Base-by-base conservation (phyloP, 1,139 yeast species). In the Pichia sorboxylosa region DNA sequence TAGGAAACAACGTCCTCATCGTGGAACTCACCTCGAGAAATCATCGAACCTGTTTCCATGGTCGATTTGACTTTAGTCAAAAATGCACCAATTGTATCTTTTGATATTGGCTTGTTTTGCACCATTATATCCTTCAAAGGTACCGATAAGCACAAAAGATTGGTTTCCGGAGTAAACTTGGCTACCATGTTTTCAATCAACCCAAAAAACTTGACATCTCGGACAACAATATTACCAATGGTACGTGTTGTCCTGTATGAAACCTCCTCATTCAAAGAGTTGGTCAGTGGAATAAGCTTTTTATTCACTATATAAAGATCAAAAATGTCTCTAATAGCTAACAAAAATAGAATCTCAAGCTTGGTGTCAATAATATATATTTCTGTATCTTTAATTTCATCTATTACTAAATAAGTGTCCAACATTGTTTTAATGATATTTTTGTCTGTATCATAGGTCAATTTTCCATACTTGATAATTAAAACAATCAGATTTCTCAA, bases 321-420 rank as follows among this genome's bases (percentile, higher is more conserved):
- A n/a, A n/a, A n/a, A 43, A 77, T 81, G 28, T 87, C 57, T 49
- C 87, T 97, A 17, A 73, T 61, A 2, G 96, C 94, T 30, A 87
- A 58, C 23, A 84, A 59, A 47, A 81, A 84, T 19, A 87, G 73
- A 36, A 90, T 80, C 49, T 87, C 97, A 29, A 90, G 62, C 48
- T 90, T 87, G 8, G 96, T 82, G 46, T 85, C 92, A 53, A 85
- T 84, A 49, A 90, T 78, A 51, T 81, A 90, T 16, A 82, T 74
- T 15, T 37, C 40, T 4, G 15, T 9, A 19, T 37, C 40, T 9
- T 25, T 15, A 3, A 14, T 13, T 17, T 26, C 30, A 18, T 34
- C 18, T 6, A 37, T 24, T 9, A 8, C 4, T 11, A 34, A 17
- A n/a, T n/a, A n/a, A 14, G 10, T 29, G 4, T 19, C 3, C 16